Percentiles rank a stretch among this genome's conserved stretches.
Conservation (phyloP, 441 rosid genomes). For the Raphanus hybrid region DNA sequence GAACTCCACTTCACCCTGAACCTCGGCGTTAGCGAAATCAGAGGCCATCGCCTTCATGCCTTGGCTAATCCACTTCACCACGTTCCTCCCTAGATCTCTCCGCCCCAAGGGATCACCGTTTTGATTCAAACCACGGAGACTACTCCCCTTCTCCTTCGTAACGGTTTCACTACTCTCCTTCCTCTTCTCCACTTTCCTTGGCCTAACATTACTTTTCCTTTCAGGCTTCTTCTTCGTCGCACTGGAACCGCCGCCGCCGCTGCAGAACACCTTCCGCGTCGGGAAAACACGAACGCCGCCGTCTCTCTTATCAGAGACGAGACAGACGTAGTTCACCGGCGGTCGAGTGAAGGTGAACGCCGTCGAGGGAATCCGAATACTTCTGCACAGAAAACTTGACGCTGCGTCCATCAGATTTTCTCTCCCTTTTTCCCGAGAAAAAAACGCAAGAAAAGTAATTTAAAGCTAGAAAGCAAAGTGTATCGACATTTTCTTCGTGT, state of each 20-base stretch:
- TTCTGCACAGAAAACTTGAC: conserved; percentile 54
- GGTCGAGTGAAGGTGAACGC: conserved; percentile 46
- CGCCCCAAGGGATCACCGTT: conserved; percentile 92
- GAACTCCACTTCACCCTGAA: conserved; percentile 64
- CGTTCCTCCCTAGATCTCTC: conserved; percentile 78
- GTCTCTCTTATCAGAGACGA: conserved; percentile 39
- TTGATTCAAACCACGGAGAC: conserved; percentile 54
- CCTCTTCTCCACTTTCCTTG: conserved; percentile 28
- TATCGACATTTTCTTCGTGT: conserved; percentile 19
- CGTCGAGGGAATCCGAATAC: conserved; percentile 46
- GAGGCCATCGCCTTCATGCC: conserved; percentile 88
- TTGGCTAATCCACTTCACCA: conserved; percentile 80
- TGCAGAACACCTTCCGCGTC: conserved; percentile 40
- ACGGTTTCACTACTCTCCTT: conserved; percentile 21
- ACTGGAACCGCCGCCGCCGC: conserved; percentile 36
- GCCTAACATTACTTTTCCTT: conserved; percentile 35
- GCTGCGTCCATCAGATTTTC: conserved; percentile 46
- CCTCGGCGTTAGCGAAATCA: conserved; percentile 80
- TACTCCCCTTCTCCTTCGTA: conserved; percentile 31
- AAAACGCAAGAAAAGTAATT: background rate
- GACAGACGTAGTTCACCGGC: conserved; percentile 45
- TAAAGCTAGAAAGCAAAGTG: conserved; percentile 24
- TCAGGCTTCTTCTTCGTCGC: conserved; percentile 52
- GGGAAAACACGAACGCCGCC: conserved; percentile 31
- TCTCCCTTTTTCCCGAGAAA: conserved; percentile 4